Conservation (phyloP, 257 asterid species). For the Jacaranda copaia region DNA sequence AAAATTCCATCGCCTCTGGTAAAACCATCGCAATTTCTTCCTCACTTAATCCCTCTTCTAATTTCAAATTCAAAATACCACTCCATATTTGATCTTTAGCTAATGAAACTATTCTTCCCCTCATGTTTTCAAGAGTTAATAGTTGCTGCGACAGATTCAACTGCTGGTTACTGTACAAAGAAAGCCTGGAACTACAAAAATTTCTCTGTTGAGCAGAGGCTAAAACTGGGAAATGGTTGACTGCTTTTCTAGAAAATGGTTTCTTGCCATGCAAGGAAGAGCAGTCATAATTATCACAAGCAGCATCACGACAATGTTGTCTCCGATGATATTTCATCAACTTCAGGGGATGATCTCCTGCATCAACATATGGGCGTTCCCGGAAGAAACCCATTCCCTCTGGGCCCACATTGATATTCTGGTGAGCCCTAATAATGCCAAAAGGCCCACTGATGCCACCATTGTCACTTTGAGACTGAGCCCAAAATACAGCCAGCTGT, state of each 20-base stretch:
- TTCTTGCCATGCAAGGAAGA: slow-evolving; percentile 70
- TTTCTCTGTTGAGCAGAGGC: slow-evolving; percentile 33
- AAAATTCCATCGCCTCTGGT: slow-evolving; percentile 43
- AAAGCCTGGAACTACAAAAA: slow-evolving; percentile 2
- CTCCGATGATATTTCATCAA: slow-evolving; percentile 32
- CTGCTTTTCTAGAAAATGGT: slow-evolving; percentile 31
- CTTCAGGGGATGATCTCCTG: slow-evolving; percentile 26
- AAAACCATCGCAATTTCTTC: slow-evolving; percentile 53
- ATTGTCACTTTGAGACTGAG: slow-evolving; percentile 28
- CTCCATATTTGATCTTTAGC: slow-evolving; percentile 57
- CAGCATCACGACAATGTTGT: slow-evolving; percentile 29
- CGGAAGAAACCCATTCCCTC: slow-evolving; percentile 20
- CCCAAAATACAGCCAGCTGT: slow-evolving; percentile 39
- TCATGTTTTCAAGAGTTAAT: slow-evolving; percentile 39
- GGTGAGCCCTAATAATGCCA: slow-evolving; percentile 55
- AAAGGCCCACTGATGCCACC: slow-evolving; percentile 39
- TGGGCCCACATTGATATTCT: slow-evolving; percentile 56
- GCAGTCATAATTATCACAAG: slow-evolving; percentile 10
- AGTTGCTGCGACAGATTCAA: slow-evolving; percentile 22
- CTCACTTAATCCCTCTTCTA: slow-evolving; percentile 47
- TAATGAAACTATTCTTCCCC: slow-evolving; percentile 49
- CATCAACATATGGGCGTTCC: slow-evolving; percentile 32
- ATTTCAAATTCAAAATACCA: slow-evolving; percentile 44
- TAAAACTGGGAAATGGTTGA: slow-evolving; percentile 30
- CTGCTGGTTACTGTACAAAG: slow-evolving; percentile 22